These are phyloP conservation scores for Penicillium coprophilum DNA, from an alignment of 495 filamentous ascomycete species.

Conservation along the genomic window DNA sequence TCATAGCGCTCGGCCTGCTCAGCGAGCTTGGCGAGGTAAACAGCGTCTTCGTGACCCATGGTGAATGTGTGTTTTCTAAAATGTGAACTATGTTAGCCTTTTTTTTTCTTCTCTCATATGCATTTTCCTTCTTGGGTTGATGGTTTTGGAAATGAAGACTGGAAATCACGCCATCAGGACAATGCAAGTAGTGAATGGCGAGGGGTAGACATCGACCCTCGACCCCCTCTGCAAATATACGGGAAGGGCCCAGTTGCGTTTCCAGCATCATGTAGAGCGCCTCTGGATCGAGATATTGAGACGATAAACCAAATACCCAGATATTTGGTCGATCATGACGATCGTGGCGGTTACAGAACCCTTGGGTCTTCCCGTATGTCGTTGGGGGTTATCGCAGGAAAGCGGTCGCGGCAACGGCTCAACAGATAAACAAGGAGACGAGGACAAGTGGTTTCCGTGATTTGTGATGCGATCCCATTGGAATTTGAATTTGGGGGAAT, in stretches of 20 bases:
- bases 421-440: slow-evolving; percentile 27
- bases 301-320: not conserved
- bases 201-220: slow-evolving; percentile 25
- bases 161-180: slow-evolving; percentile 32
- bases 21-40: slow-evolving; percentile 99
- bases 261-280: not conserved
- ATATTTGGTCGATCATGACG: slow-evolving; percentile 15
- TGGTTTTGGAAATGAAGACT: slow-evolving; percentile 11
- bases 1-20: slow-evolving; percentile 99
- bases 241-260: not conserved
- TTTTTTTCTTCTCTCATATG: not conserved
- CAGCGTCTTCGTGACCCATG: slow-evolving; percentile 99
- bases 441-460: slow-evolving; percentile 6
- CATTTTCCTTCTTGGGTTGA: not conserved
- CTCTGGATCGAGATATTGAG: slow-evolving; percentile 1
- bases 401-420: slow-evolving; percentile 32
- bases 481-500: not conserved
- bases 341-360: slow-evolving; percentile 15
- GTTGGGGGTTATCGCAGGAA: slow-evolving; percentile 15
- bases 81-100: slow-evolving; percentile 16
- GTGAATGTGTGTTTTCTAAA: slow-evolving; percentile 47
- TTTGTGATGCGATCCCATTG: slow-evolving; percentile 17
- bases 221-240: slow-evolving; percentile 1
- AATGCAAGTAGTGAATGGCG: slow-evolving; percentile 27
- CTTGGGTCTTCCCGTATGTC: slow-evolving; percentile 13